Base-by-base conservation (phyloP, 2,329 filamentous ascomycete species). In the Tolypocladium pustulatum region DNA sequence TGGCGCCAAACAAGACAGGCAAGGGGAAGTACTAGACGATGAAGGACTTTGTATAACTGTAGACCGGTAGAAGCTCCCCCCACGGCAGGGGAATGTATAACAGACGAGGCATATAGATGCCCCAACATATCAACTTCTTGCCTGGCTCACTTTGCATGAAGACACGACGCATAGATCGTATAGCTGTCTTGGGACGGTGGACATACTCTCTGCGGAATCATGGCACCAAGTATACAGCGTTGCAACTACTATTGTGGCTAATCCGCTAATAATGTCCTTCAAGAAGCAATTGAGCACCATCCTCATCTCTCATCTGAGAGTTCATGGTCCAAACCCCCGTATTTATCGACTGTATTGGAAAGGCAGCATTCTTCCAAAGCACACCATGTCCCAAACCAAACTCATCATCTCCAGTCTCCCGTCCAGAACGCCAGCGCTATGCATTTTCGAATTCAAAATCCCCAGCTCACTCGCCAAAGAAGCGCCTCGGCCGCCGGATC, bases 371-470 rank as follows among this genome's bases (percentile, higher is more conserved):
- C 15, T 32, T 2, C 8, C 27, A 12, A 51, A n/a, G 46, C 17
- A 32, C 25, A 27, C 30, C 30, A 7, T 7, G 27, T 52, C 27
- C 17, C 38, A 30, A 60, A 27, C 22, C 25, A 36, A 43, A 22
- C 2, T 15, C 30, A 32, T 27, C 46, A n/a, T 34, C 25, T 40
- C 15, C 43, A 27, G 34, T 10, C 9, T 43, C 22, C 9, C 54
- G 20, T 37, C 36, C 56, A 30, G 53, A 75, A 77, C 74, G 70
- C 75, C 74, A 66, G 71, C 73, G 75, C 76, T 76, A 76, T 77
- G 75, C 73, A 54, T 25, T 46, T 51, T 13, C 30, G 32, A 56
- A 55, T 34, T 13, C 30, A 53, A 53, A 15, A 34, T 22, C 49
- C 20, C 30, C 12, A 4, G 30, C 49, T 53, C 49, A 13, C 49